Conservation (phyloP, 768 basidiomycete genomes). For the Paxillus rubicundulus region DNA sequence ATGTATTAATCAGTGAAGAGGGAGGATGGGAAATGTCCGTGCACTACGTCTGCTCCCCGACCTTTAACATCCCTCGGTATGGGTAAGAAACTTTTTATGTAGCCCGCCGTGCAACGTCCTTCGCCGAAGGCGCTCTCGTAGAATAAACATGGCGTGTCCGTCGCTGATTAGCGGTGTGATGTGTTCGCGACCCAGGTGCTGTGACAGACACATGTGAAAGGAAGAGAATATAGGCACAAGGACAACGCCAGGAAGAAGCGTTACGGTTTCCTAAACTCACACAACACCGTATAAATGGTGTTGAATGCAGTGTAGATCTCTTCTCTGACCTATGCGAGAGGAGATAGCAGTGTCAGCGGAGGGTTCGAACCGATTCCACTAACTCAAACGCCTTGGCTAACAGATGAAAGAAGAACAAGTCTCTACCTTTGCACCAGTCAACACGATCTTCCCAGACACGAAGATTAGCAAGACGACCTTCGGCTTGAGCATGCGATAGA, state of each 20-base stretch:
- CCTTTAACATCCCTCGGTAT: slow-evolving; percentile 25
- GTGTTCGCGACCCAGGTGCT: not conserved
- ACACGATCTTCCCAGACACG: slow-evolving; percentile 97
- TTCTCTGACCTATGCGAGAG: slow-evolving; percentile 76
- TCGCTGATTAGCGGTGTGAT: slow-evolving; percentile 1
- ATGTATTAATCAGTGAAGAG: slow-evolving; percentile 27
- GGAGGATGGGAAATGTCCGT: slow-evolving; percentile 34
- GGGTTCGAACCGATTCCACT: slow-evolving; percentile 48
- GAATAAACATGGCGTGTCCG: not conserved
- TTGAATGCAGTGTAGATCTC: slow-evolving; percentile 99
- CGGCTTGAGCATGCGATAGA: slow-evolving; percentile 99
- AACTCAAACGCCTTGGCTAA: slow-evolving; percentile 35
- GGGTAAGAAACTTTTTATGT: slow-evolving; percentile 21
- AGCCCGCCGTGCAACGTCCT: not conserved
- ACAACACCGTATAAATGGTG: slow-evolving; percentile 97
- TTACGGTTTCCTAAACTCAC: slow-evolving; percentile 90
- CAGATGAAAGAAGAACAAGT: slow-evolving; percentile 17
- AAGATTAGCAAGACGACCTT: slow-evolving; percentile 99
- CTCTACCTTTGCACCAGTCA: slow-evolving; percentile 96
- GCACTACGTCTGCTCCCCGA: slow-evolving; percentile 37
- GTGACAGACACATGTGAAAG: not conserved
- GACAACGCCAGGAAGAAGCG: not conserved
- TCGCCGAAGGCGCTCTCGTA: not conserved
- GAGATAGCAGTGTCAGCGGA: slow-evolving; percentile 47
- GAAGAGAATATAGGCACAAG: not conserved